A percentile compares a stretch with the other conserved stretches of the same genome.
These are phyloP conservation scores for Rutstroemia sydowiana DNA, from an alignment of 2,329 filamentous ascomycete genomes.

Conservation along the genomic window DNA sequence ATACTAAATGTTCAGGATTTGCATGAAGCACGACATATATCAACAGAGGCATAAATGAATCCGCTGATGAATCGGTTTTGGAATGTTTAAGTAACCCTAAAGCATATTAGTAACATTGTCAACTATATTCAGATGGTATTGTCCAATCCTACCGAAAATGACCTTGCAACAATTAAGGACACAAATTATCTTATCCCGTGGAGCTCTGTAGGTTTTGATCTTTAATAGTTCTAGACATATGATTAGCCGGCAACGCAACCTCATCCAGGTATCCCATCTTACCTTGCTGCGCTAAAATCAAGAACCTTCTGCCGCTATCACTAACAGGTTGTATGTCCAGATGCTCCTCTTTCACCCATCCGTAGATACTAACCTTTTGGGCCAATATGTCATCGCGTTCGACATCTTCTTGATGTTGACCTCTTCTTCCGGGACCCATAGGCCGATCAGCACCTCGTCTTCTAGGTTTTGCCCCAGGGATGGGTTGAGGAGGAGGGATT, in stretches of 20 bases:
- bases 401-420: constrained; percentile 96
- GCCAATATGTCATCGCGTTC: constrained; percentile 92
- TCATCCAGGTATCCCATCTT: constrained; percentile 18
- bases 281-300: constrained; percentile 84
- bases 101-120: constrained; percentile 15
- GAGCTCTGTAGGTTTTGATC: constrained; percentile 95
- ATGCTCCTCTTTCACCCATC: constrained; percentile 89
- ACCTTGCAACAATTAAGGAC: constrained; percentile 99
- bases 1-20: constrained; percentile 91
- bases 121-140: neutral
- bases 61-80: constrained; percentile 88
- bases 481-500: constrained; percentile 72
- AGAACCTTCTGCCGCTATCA: constrained; percentile 80
- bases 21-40: constrained; percentile 95
- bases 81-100: constrained; percentile 79
- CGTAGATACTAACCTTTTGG: constrained; percentile 95
- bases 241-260: constrained; percentile 19
- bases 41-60: constrained; percentile 88
- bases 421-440: constrained; percentile 74
- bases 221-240: constrained; percentile 71
- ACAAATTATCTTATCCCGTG: constrained; percentile 96
- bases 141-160: constrained; percentile 65
- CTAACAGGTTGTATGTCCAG: constrained; percentile 82
- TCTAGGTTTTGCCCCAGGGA: constrained; percentile 60
- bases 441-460: constrained; percentile 60